phyloP scores from a whole-genome alignment of 192 early-diverging fungal species.

The Entophlyctis luteolus region DNA sequence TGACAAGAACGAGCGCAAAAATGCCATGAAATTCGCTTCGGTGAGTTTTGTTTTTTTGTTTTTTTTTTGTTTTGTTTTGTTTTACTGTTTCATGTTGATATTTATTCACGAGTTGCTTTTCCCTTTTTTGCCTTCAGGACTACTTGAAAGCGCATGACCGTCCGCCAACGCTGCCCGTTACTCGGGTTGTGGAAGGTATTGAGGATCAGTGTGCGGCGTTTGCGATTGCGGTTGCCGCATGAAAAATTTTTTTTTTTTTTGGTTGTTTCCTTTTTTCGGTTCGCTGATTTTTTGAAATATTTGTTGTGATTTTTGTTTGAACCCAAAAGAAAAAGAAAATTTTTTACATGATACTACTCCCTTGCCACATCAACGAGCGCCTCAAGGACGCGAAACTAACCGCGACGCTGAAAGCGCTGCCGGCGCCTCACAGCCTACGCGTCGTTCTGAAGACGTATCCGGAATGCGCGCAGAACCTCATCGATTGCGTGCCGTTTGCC shows the following conservation, averaged over 20 bases:
- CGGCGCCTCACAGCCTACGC: neutral
- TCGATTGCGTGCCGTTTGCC: neutral
- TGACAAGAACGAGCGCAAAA: neutral
- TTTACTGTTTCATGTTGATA: no score
- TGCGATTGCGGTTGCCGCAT: constrained; percentile 2
- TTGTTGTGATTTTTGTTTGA: no score
- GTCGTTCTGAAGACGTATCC: neutral
- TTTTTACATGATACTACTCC: constrained; percentile 9
- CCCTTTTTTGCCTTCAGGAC: constrained; percentile 37
- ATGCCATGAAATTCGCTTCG: constrained; percentile 16
- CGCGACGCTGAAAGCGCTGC: neutral
- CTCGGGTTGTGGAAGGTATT: constrained; percentile 64
- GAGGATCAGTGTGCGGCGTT: constrained; percentile 55
- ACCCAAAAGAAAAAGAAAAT: no score
- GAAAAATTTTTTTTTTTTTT: neutral
- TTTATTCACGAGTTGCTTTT: neutral
- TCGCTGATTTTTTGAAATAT: no score
- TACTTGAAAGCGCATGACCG: constrained; percentile 52
- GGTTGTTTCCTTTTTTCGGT: no score
- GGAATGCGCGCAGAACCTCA: neutral
- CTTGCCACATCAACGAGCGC: neutral
- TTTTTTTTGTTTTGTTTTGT: constrained; percentile 56
- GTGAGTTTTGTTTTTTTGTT: neutral
- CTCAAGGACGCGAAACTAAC: neutral
- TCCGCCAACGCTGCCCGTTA: constrained; percentile 53